Evolutionary conservation across 805 yeast genomes (phyloP).

Genomic region (Yamadazyma laniorum): DNA sequence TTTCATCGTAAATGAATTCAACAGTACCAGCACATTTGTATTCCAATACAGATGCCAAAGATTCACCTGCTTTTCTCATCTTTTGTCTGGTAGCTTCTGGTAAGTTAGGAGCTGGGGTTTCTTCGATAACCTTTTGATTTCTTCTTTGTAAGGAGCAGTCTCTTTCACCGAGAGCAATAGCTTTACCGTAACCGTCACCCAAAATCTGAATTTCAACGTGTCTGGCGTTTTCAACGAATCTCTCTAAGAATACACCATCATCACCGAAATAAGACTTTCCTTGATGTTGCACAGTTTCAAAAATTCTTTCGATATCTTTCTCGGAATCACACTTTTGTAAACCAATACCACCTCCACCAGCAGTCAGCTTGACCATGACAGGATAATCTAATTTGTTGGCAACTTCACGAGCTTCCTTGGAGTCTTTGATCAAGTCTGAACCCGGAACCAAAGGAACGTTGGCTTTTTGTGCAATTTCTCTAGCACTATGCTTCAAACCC

Average conservation of each 20-base stretch:
- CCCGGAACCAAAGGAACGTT: slow-evolving; percentile 98
- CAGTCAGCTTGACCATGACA: slow-evolving; percentile 94
- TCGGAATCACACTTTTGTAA: slow-evolving; percentile 86
- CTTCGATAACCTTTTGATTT: slow-evolving; percentile 94
- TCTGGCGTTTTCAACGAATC: slow-evolving; percentile 92
- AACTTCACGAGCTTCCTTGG: slow-evolving; percentile 70
- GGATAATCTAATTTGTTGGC: slow-evolving; percentile 83
- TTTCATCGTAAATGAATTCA: slow-evolving; percentile 88
- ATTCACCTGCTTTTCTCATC: slow-evolving; percentile 83
- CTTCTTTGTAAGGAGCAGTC: slow-evolving; percentile 97
- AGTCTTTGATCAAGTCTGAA: slow-evolving; percentile 70
- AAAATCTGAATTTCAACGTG: slow-evolving; percentile 96
- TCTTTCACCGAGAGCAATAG: slow-evolving; percentile 93
- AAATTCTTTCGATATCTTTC: slow-evolving; percentile 78
- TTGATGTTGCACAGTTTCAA: slow-evolving; percentile 89
- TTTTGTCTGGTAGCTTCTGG: slow-evolving; percentile 72
- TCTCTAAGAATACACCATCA: slow-evolving; percentile 90
- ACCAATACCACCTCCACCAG: slow-evolving; percentile 99
- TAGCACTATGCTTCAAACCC: slow-evolving; percentile 95
- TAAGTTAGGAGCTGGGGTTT: slow-evolving; percentile 95
- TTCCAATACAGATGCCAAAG: slow-evolving; percentile 74
- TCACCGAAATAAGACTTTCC: slow-evolving; percentile 93
- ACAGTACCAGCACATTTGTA: slow-evolving; percentile 98
- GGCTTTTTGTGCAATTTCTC: slow-evolving; percentile 89
- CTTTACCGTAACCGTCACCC: slow-evolving; percentile 93